These are phyloP conservation scores for Deinandra increscens DNA, from an alignment of 129 eudicot genomes.

Conservation along the genomic window DNA sequence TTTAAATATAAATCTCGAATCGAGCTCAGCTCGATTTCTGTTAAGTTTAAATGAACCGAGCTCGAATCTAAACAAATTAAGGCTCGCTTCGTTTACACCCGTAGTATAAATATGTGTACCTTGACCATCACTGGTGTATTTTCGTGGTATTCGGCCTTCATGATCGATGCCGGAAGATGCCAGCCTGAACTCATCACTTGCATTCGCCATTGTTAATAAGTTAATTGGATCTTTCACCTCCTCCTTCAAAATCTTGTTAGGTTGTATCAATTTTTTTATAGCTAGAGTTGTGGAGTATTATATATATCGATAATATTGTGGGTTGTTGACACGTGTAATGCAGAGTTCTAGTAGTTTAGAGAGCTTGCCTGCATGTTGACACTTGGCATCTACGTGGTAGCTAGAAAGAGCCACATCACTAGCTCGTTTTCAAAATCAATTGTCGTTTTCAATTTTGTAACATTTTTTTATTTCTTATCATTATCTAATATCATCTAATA, in stretches of 20 bases:
- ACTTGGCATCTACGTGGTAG: slow-evolving; percentile 24
- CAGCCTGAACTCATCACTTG: slow-evolving; percentile 66
- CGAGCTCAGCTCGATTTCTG: no score
- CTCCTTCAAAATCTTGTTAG: no score
- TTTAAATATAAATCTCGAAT: no score
- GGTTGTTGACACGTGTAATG: slow-evolving; percentile 35
- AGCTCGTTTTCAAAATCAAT: neutral
- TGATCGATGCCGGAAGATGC: slow-evolving; percentile 51
- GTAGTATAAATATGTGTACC: no score
- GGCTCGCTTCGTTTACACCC: no score
- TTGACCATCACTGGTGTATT: slow-evolving; percentile 75
- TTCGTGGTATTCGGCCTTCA: slow-evolving; percentile 63
- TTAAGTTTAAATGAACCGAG: no score
- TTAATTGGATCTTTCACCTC: no score
- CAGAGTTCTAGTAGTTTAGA: slow-evolving; percentile 20
- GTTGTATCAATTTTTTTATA: neutral
- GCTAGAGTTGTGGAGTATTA: neutral
- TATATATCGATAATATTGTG: neutral
- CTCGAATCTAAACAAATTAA: no score
- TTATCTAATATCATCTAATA: no score
- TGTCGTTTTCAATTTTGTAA: neutral
- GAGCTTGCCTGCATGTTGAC: slow-evolving; percentile 26
- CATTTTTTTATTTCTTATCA: no score
- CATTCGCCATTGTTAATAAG: slow-evolving; percentile 54
- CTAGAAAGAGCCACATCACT: slow-evolving; percentile 2